phyloP scores from a whole-genome alignment of 2,329 filamentous ascomycete genomes.

The Cladophialophora exuberans region DNA sequence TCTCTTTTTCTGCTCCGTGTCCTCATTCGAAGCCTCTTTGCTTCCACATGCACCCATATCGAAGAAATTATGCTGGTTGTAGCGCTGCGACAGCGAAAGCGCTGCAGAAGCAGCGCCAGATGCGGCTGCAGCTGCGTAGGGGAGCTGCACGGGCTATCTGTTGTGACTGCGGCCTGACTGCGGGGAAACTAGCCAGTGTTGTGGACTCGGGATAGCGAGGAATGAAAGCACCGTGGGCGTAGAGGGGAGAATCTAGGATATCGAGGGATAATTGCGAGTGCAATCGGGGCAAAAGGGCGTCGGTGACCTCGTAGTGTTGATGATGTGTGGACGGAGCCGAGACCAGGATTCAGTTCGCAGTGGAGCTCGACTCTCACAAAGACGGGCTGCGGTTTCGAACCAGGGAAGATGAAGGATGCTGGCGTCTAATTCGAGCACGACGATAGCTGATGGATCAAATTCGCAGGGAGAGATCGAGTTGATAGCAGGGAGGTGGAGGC shows the following conservation, averaged over 20 bases:
- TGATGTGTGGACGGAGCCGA: slow-evolving; percentile 23
- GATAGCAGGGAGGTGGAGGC: too few relatives aligned
- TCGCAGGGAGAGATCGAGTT: slow-evolving; percentile 1
- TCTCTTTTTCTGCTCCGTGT: slow-evolving; percentile 91
- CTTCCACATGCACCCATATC: slow-evolving; percentile 93
- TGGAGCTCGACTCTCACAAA: slow-evolving; percentile 20
- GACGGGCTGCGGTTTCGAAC: slow-evolving; percentile 1
- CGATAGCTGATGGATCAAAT: neutral
- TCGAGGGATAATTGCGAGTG: slow-evolving; percentile 5
- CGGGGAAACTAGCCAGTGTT: slow-evolving; percentile 27
- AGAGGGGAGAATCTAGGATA: neutral
- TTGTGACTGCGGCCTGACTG: slow-evolving; percentile 24
- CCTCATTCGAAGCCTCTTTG: slow-evolving; percentile 70
- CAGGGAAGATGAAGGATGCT: slow-evolving; percentile 8
- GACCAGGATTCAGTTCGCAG: slow-evolving; percentile 15
- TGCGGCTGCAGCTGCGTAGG: slow-evolving; percentile 30
- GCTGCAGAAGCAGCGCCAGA: slow-evolving; percentile 31
- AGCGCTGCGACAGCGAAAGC: slow-evolving; percentile 23
- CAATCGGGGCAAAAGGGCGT: slow-evolving; percentile 4
- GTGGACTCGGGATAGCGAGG: slow-evolving; percentile 3
- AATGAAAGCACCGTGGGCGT: slow-evolving; percentile 14
- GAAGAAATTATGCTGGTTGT: slow-evolving; percentile 12
- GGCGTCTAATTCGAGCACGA: neutral
- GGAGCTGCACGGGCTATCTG: slow-evolving; percentile 26
- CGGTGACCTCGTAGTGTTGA: slow-evolving; percentile 24